These are phyloP conservation scores for Nothopassalora personata DNA, from an alignment of 2,329 filamentous ascomycete genomes.

Conservation along the genomic window DNA sequence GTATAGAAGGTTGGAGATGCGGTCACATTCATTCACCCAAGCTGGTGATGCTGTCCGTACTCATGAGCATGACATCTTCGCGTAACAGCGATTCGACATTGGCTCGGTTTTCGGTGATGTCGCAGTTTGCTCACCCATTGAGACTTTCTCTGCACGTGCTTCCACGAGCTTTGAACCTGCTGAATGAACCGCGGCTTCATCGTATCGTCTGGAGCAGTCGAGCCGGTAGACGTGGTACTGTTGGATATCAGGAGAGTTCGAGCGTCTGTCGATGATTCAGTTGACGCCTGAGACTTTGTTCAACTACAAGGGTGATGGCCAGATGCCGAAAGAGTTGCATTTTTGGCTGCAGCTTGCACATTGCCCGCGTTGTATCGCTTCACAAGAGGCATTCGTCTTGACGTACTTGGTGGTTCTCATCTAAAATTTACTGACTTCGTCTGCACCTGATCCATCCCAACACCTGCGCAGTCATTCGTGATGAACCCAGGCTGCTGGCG, in stretches of 20 bases:
- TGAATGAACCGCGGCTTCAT: not conserved
- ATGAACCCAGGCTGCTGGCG: slow-evolving; percentile 22
- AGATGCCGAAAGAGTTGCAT: too few relatives aligned
- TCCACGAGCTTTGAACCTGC: too few relatives aligned
- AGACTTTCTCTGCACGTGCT: not conserved
- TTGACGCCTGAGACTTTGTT: too few relatives aligned
- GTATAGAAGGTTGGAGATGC: not conserved
- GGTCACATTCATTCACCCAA: not conserved
- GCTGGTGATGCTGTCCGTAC: not conserved
- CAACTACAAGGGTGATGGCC: too few relatives aligned
- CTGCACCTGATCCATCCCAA: not conserved
- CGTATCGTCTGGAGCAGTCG: not conserved
- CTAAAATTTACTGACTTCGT: not conserved
- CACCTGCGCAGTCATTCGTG: not conserved
- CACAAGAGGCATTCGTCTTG: too few relatives aligned
- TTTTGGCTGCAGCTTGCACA: too few relatives aligned
- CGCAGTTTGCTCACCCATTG: not conserved
- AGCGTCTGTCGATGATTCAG: not conserved
- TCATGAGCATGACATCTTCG: not conserved
- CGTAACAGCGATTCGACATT: not conserved
- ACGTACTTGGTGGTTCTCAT: not conserved
- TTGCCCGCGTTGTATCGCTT: too few relatives aligned
- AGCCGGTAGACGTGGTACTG: not conserved
- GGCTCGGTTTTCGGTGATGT: not conserved
- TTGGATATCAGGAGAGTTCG: not conserved